Base-by-base conservation (phyloP, 2,329 filamentous ascomycete genomes). In the Ciborinia camelliae region DNA sequence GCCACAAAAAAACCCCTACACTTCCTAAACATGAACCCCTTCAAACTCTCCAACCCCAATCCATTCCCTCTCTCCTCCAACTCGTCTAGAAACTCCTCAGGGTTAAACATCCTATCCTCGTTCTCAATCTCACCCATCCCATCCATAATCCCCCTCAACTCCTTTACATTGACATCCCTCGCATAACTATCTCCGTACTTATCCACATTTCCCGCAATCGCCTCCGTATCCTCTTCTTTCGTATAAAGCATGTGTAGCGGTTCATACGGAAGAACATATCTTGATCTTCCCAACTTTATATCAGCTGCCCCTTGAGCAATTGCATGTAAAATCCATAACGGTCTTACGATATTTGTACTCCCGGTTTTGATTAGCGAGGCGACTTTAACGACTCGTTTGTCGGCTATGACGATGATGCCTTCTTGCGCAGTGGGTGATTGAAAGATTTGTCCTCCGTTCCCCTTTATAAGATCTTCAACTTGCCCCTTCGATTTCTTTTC, bases 121-220 rank as follows among this genome's bases (percentile, higher is more conserved):
- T 79, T 77, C 68, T 81, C 80, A 0, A 81, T 79, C 30, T 66
- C 65, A 14, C 68, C 64, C 80, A 88, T 86, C 3, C 76, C 74
- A 9, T 71, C 72, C 52, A 88, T 68, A 0, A 87, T 73, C 3
- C 74, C 73, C 47, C 76, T 79, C 55, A 97, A 81, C 71, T 94
- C 90, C 1, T 86, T 82, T 0, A 84, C 71, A 0, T 80, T 81
- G 10, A 89, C 79, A 71, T 96, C 87, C 5, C 93, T 82, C 0
- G 87, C 84, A 76, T 91, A 98, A 73, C 92, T 93, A 75, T 99
- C 95, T 0, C 90, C 90, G 71, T 86, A 95, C 62, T 82, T 79
- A 74, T 99, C 95, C 2, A 89, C 82, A 68, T 89, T 90, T 3
- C 79, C 77, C 45, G 83, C 80, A 12, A 88, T 84, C 9, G 81